Percentiles rank a stretch among this genome's conserved stretches.
These are phyloP conservation scores for Starmerella khaoyaiensis DNA, from an alignment of 805 yeast genomes.

Conservation along the genomic window DNA sequence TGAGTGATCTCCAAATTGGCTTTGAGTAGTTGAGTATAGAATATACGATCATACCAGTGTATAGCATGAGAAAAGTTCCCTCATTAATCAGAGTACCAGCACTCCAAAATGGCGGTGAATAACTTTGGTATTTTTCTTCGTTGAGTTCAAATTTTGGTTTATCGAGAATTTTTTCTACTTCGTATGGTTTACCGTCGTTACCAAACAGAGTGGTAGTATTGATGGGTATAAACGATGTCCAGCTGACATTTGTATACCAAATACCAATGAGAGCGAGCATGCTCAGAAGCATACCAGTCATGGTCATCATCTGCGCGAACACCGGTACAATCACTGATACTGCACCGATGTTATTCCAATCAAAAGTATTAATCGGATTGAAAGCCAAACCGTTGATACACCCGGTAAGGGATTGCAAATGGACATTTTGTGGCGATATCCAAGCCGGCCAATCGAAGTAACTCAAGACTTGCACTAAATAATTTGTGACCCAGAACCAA, in stretches of 20 bases:
- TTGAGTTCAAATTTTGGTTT: constrained; percentile 30
- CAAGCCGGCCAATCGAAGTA: constrained; percentile 53
- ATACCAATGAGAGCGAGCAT: constrained; percentile 25
- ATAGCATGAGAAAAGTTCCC: constrained; percentile 41
- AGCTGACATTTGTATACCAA: constrained; percentile 37
- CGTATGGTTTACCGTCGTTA: constrained; percentile 35
- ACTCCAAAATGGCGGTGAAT: constrained; percentile 47
- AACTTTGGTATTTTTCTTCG: constrained; percentile 32
- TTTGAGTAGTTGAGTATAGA: constrained; percentile 36
- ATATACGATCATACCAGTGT: constrained; percentile 42
- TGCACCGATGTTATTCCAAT: constrained; percentile 32
- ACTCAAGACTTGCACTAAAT: constrained; percentile 47
- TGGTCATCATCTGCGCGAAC: constrained; percentile 28
- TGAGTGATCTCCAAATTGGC: constrained; percentile 21
- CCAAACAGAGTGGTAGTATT: constrained; percentile 33
- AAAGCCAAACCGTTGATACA: constrained; percentile 33
- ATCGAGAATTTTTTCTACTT: constrained; percentile 34
- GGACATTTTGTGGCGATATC: constrained; percentile 43
- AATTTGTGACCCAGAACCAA: constrained; percentile 62
- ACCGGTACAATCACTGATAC: constrained; percentile 34
- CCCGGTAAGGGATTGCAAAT: constrained; percentile 53
- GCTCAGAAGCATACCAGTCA: constrained; percentile 31
- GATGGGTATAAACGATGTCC: constrained; percentile 41
- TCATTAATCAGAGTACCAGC: constrained; percentile 43
- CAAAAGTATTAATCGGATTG: constrained; percentile 37